Evolutionary conservation across 805 yeast genomes (phyloP), one percentile per base, ranked within the genome.

Genomic region (Saturnispora dispora): DNA sequence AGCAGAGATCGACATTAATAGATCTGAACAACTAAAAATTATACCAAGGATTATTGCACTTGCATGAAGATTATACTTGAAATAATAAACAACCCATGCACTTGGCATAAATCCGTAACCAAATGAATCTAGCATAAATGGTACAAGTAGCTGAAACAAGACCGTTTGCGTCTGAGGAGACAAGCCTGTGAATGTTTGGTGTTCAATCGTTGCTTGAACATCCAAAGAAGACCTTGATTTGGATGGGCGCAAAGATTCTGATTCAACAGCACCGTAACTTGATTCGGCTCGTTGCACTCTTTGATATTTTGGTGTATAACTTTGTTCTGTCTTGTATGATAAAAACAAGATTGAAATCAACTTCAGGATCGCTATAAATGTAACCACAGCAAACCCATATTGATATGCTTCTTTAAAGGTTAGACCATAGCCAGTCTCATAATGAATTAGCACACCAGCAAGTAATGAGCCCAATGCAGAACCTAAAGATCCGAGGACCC

Each of bases 91-190:
- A 42, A 85, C 74, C 96, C 96, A 90, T 1, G 96, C 84, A 44
- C 82, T 73, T 2, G 95, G 82, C 88, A 88, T 85, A 65, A 89
- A 85, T 1, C 96, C 96, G 56, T 80, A 81, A 0, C 95, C 96
- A 47, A 89, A 74, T 1, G 96, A 88, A 65, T 89, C 97, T 30
- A 87, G 61, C 81, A 87, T 86, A 62, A 89, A 90, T 17, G 83
- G 73, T 6, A 75, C 63, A 23, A 83, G 65, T 5, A 84, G 67
- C 48, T 75, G 74, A 22, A 74, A 63, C 45, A 83, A 61, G 8
- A 76, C 67, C 7, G 68, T 57, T 9, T 63, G 66, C 0, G 85
- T 72, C 17, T 70, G 67, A 8, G 69, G 62, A 0, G 83, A 73
- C 11, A 76, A 59, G 1, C 72, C 71, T 1, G 67, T 61, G 28